Evolutionary conservation across 371 early-diverging fungal species (phyloP).

Genomic region (Saksenaea vasiformis): DNA sequence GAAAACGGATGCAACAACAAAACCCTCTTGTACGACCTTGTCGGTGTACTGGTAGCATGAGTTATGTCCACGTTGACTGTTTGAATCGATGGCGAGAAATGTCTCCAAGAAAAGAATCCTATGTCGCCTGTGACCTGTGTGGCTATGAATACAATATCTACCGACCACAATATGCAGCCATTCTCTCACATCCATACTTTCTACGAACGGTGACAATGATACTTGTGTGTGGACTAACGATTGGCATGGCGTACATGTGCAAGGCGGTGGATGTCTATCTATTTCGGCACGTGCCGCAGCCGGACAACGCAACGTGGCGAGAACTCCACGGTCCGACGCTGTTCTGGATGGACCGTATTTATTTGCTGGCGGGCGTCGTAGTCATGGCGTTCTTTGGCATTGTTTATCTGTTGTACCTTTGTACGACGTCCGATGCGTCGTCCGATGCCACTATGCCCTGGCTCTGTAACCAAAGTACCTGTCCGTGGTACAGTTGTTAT

Average conservation of each 20-base stretch:
- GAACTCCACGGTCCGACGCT: slow-evolving; percentile 23
- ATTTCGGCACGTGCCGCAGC: slow-evolving; percentile 13
- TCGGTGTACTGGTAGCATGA: slow-evolving; percentile 33
- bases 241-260: slow-evolving; percentile 18
- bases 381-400: slow-evolving; percentile 21
- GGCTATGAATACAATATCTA: slow-evolving; percentile 27
- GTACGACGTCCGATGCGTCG: slow-evolving; percentile 6
- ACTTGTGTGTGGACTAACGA: slow-evolving; percentile 6
- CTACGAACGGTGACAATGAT: slow-evolving; percentile 16
- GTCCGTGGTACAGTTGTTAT: slow-evolving; percentile 23
- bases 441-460: background rate
- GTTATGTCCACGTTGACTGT: slow-evolving; percentile 31
- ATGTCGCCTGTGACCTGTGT: slow-evolving; percentile 27
- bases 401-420: slow-evolving; percentile 14
- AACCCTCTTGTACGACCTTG: slow-evolving; percentile 37
- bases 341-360: slow-evolving; percentile 27
- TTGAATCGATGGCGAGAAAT: slow-evolving; percentile 33
- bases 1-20: slow-evolving; percentile 9
- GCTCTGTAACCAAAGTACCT: slow-evolving; percentile 10
- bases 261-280: slow-evolving; percentile 18
- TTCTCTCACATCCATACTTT: slow-evolving; percentile 19
- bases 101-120: slow-evolving; percentile 27
- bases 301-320: slow-evolving; percentile 16
- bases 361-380: slow-evolving; percentile 21
- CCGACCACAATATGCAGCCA: slow-evolving; percentile 24